Evolutionary conservation across 1,139 yeast species (phyloP).

Genomic region (Debaryomyces sp.): DNA sequence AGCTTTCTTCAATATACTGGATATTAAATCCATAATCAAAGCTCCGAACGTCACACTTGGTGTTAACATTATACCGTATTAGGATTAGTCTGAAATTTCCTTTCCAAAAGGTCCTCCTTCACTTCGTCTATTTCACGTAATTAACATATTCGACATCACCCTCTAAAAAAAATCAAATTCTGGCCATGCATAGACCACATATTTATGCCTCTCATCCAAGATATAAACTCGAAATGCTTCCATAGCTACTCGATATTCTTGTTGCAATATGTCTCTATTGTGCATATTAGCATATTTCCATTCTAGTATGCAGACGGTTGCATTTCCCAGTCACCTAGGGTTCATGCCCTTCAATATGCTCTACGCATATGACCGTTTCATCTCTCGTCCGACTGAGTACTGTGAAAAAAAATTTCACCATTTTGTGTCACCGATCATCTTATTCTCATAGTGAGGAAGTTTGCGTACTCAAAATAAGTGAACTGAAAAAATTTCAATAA

Average conservation of each 20-base stretch:
- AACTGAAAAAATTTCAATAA: slow-evolving; percentile 8
- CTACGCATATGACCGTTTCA: slow-evolving; percentile 1
- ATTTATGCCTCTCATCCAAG: background rate
- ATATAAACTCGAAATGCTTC: background rate
- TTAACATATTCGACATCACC: no score
- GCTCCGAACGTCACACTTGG: background rate
- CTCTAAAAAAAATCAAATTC: background rate
- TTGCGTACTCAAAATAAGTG: slow-evolving; percentile 7
- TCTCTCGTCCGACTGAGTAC: background rate
- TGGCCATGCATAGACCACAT: background rate
- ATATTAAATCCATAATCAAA: background rate
- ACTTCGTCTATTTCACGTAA: background rate
- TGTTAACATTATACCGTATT: background rate
- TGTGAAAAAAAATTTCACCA: slow-evolving; percentile 1
- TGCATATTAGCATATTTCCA: background rate
- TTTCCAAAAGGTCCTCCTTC: background rate
- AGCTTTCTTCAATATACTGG: background rate
- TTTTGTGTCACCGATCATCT: slow-evolving; percentile 4
- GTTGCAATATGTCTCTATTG: background rate
- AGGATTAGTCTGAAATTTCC: background rate
- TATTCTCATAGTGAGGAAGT: slow-evolving; percentile 1
- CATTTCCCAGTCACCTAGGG: slow-evolving; percentile 1
- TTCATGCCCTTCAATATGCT: background rate
- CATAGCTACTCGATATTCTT: background rate
- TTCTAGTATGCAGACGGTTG: background rate